A percentile compares a stretch with the other conserved stretches of the same genome.
Evolutionary conservation across 179 eudicot genomes (phyloP).

Genomic region (Amaranthus tricolor): DNA sequence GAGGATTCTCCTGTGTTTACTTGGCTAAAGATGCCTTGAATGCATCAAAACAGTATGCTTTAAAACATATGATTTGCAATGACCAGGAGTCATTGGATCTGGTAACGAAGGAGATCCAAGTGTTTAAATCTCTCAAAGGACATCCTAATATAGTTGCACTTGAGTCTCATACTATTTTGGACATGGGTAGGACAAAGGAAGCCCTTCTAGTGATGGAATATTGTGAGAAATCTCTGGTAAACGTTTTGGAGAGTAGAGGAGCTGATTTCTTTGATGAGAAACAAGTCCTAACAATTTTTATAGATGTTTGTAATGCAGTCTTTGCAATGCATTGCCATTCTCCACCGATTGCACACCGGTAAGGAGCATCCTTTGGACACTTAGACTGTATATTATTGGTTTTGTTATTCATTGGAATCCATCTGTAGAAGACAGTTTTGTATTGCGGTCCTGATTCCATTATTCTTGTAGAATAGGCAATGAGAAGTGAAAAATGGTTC

Average conservation of each 20-base stretch:
- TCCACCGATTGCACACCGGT: conserved; percentile 98
- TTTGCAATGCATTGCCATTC: conserved; percentile 97
- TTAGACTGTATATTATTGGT: not conserved
- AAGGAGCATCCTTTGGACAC: conserved; percentile 20
- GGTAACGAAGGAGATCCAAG: conserved; percentile 81
- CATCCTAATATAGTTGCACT: conserved; percentile 90
- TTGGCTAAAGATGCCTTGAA: conserved; percentile 76
- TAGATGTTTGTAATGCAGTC: conserved; percentile 93
- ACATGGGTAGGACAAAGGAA: conserved; percentile 95
- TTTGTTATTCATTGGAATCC: not conserved
- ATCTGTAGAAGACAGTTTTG: not conserved
- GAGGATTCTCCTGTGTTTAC: conserved; percentile 97
- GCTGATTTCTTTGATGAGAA: conserved; percentile 88
- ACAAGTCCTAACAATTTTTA: conserved; percentile 67
- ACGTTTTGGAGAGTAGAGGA: conserved; percentile 86
- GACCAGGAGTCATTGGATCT: conserved; percentile 86
- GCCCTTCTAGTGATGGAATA: conserved; percentile 90
- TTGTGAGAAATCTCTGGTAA: conserved; percentile 90
- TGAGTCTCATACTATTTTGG: conserved; percentile 59
- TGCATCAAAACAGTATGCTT: conserved; percentile 85
- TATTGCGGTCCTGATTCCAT: not conserved
- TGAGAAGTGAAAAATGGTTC: not conserved
- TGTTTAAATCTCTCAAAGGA: conserved; percentile 86
- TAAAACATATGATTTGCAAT: conserved; percentile 95
- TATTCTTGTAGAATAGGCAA: not conserved